phyloP scores from a whole-genome alignment of 805 yeast species.

The Debaryomyces castellii region DNA sequence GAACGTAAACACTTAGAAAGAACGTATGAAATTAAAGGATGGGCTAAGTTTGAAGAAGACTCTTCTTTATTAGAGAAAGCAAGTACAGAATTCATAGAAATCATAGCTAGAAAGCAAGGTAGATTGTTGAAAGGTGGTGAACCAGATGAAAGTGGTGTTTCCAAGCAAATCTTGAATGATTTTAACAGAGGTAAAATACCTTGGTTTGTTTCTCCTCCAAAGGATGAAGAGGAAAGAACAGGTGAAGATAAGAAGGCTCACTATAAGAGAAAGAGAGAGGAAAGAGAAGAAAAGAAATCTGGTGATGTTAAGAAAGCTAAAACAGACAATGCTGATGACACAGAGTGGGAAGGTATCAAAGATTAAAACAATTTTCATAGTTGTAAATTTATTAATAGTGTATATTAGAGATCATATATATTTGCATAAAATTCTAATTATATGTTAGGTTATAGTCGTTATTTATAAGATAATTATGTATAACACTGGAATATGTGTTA shows the following conservation, averaged over 20 bases:
- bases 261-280: conserved; percentile 53
- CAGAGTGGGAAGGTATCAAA: conserved; percentile 27
- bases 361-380: conserved; percentile 10
- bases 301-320: conserved; percentile 18
- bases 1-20: conserved; percentile 88
- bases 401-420: conserved; percentile 2
- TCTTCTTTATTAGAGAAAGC: conserved; percentile 47
- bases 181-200: conserved; percentile 97
- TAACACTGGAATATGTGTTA: not conserved
- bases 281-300: conserved; percentile 39
- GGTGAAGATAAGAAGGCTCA: conserved; percentile 59
- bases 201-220: conserved; percentile 96
- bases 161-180: conserved; percentile 87
- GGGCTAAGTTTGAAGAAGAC: conserved; percentile 55
- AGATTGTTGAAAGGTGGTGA: conserved; percentile 95
- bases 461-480: not conserved
- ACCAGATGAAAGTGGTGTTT: conserved; percentile 91
- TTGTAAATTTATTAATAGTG: conserved; percentile 1
- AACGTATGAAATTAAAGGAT: conserved; percentile 91
- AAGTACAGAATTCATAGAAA: conserved; percentile 73
- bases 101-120: conserved; percentile 90
- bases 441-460: not conserved
- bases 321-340: conserved; percentile 17
- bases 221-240: conserved; percentile 55
- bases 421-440: not conserved